Base-by-base conservation (phyloP, 306 rosid genomes). In the Begonia fuchsioides region DNA sequence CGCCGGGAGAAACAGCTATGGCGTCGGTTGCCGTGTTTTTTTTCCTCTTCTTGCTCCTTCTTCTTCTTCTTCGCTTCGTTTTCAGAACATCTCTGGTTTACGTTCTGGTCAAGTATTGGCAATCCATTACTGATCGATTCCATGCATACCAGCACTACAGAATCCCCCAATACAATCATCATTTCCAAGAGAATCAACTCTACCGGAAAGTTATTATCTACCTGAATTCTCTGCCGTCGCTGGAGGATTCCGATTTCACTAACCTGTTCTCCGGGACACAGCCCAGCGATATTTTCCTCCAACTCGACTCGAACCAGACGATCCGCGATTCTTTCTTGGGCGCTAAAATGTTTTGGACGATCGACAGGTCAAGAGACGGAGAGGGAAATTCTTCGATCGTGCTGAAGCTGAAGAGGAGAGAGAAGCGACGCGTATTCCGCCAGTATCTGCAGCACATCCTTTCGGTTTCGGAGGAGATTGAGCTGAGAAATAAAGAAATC, bases 381-480 rank as follows among this genome's bases (percentile, higher is more conserved):
- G 69, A 63, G 38, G 70, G 57, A 1, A 7, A 40, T 38, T 13
- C 64, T 2, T 57, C 81, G 1, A 65, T 76, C 15, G 71, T 84
- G 1, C 75, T 90, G 20, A 68, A 67, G 56, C 68, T 90, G 16
- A 74, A 61, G 47, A 79, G 72, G 74, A 63, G 64, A 11, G 97
- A 90, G 63, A 81, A 77, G 55, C 77, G 82, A 9, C 56, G 97
- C 32, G 64, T 90, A 39, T 84, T 90, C 62, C 86, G 80, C 0
- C 97, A 82, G 58, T 90, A 90, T 51, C 73, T 90, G 47, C 97
- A 84, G 68, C 95, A 81, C 65, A 72, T 90, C 11, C 77, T 84
- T 12, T 53, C 95, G 0, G 71, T 76, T 0, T 60, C 77, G 0
- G 92, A 81, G 4, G 96, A 88, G 43, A 56, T 87, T 43, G 96